phyloP scores from a whole-genome alignment of 768 basidiomycete species.

The Kwoniella sp. region DNA sequence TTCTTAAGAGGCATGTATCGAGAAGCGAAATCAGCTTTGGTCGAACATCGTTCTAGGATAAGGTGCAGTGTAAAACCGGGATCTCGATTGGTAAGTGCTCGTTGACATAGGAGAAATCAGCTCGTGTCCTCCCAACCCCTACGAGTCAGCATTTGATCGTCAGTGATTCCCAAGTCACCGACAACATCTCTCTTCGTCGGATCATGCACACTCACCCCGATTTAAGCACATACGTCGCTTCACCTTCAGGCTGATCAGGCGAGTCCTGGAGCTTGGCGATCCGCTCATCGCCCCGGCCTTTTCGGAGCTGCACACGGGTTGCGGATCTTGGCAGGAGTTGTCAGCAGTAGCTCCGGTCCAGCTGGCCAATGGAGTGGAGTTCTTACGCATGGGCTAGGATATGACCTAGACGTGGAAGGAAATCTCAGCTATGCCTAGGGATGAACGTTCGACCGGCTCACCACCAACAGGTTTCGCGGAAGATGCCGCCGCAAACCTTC shows the following conservation, averaged over 20 bases:
- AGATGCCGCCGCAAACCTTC: constrained; percentile 78
- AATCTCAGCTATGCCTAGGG: neutral
- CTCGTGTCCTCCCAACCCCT: too few relatives aligned
- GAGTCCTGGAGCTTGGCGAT: constrained; percentile 48
- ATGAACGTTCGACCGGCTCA: constrained; percentile 10
- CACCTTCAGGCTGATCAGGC: constrained; percentile 48
- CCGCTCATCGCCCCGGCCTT: constrained; percentile 49
- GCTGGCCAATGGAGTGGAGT: neutral
- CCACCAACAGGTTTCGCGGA: constrained; percentile 74
- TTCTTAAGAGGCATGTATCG: too few relatives aligned
- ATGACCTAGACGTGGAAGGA: constrained; percentile 28
- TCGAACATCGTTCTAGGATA: too few relatives aligned
- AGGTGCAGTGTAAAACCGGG: too few relatives aligned
- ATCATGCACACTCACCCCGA: constrained; percentile 46
- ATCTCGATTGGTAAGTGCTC: too few relatives aligned
- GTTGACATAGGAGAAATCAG: too few relatives aligned
- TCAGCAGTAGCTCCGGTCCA: neutral
- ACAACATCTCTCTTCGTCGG: too few relatives aligned
- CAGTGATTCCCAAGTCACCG: too few relatives aligned
- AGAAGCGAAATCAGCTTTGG: too few relatives aligned
- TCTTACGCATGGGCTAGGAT: constrained; percentile 49
- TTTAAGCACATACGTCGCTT: constrained; percentile 43
- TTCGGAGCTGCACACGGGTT: constrained; percentile 46
- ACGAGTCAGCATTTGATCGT: too few relatives aligned
- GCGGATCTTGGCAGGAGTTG: constrained; percentile 33